Conservation (phyloP, 75 land plant species). For the Pinus albicaulis region DNA sequence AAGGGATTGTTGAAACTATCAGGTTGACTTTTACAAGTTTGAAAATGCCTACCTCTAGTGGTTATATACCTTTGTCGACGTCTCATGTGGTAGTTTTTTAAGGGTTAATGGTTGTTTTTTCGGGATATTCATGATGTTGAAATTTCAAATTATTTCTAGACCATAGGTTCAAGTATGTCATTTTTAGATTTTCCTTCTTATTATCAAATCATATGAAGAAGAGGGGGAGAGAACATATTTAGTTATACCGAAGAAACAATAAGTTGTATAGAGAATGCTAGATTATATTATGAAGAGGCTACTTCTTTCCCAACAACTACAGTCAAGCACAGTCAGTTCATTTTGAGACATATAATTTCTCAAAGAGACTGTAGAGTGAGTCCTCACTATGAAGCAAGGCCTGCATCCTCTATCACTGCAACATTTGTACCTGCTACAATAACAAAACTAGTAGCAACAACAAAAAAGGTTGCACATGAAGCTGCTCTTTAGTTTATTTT, state of each 20-base stretch:
- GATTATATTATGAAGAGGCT: slow-evolving; percentile 57
- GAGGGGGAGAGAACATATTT: slow-evolving; percentile 10
- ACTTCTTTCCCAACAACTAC: slow-evolving; percentile 45
- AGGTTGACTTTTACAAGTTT: background rate
- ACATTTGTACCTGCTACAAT: slow-evolving; percentile 68
- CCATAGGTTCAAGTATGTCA: background rate
- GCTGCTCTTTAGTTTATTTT: slow-evolving; percentile 55
- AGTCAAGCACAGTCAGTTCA: slow-evolving; percentile 44
- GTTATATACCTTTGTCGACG: background rate
- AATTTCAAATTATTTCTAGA: background rate
- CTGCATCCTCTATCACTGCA: slow-evolving; percentile 70
- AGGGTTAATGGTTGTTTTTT: background rate
- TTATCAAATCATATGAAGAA: background rate
- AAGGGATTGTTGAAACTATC: slow-evolving; percentile 11
- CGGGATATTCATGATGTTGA: background rate
- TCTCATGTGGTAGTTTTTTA: slow-evolving; percentile 4
- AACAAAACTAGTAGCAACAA: slow-evolving; percentile 80
- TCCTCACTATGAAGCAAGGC: slow-evolving; percentile 36
- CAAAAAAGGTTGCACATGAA: slow-evolving; percentile 62
- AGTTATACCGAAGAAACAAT: slow-evolving; percentile 23
- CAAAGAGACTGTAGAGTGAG: slow-evolving; percentile 33
- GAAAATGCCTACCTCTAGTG: slow-evolving; percentile 5
- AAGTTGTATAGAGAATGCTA: slow-evolving; percentile 39
- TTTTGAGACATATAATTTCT: slow-evolving; percentile 50
- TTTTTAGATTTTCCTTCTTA: background rate